These are phyloP conservation scores for Plasmodium yoelii DNA, from an alignment of 169 alveolate genomes.

Conservation along the genomic window DNA sequence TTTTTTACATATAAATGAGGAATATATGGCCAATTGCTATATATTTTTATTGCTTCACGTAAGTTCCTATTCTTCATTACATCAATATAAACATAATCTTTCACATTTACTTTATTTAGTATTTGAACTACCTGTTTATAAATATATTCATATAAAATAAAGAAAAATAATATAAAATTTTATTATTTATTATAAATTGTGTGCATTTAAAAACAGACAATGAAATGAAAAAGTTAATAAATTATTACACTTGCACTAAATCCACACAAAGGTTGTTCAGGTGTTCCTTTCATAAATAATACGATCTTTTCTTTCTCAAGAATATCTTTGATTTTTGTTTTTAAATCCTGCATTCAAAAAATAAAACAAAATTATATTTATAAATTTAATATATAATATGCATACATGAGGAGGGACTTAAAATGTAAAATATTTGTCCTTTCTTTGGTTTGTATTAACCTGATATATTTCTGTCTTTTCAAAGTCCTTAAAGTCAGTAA, in stretches of 20 bases:
- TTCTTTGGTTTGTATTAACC: constrained; percentile 27
- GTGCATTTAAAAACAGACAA: no score
- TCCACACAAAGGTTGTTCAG: constrained; percentile 86
- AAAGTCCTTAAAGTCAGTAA: constrained; percentile 42
- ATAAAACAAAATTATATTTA: not conserved
- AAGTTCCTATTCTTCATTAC: constrained; percentile 86
- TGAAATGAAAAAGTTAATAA: not conserved
- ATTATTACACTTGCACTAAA: constrained; percentile 80
- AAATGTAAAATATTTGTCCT: not conserved
- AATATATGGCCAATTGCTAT: constrained; percentile 90
- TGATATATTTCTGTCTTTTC: constrained; percentile 69
- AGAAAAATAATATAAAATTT: no score
- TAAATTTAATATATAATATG: not conserved
- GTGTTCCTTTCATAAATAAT: constrained; percentile 86
- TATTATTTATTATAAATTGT: no score
- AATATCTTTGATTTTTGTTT: constrained; percentile 59
- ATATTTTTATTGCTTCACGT: constrained; percentile 88
- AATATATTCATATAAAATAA: not conserved
- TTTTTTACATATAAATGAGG: constrained; percentile 89
- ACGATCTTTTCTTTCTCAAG: constrained; percentile 64
- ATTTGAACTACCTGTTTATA: constrained; percentile 80
- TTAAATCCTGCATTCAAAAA: constrained; percentile 27
- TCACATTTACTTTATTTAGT: constrained; percentile 77
- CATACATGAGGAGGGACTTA: not conserved
- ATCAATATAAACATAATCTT: constrained; percentile 84